Base-by-base conservation (phyloP, 2,329 filamentous ascomycete species). In the Ophiocordyceps australis region DNA sequence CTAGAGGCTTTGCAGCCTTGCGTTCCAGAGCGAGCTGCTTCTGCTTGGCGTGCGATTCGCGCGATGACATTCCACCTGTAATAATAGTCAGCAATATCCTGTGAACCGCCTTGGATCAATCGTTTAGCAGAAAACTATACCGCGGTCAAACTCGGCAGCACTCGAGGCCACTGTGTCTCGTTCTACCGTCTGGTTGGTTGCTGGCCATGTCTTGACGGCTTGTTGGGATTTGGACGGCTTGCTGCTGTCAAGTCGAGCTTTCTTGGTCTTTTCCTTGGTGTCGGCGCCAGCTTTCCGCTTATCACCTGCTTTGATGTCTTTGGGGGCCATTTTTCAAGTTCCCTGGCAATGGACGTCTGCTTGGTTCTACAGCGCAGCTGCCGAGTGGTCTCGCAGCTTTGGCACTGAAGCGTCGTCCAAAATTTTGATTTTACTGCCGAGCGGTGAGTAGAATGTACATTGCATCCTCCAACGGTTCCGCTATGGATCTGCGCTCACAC, bases 21-120 rank as follows among this genome's bases (percentile, higher is more conserved):
- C 91, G 80, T 47, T 95, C 86, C 43, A 74, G 76, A 14, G 73
- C 76, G 26, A 94, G 61, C 34, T 76, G 76, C 52, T 86, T 93
- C 55, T 98, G 89, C 52, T 93, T 93, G 25, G 74, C 73, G 49
- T 95, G 89, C 14, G 83, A 74, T 61, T 98, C 89, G 45, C 74
- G 75, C 7, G 79, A 81, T 31, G 63, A 79, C 23, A 35, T 6
- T 14, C 32, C 28, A 14, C 26, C 30, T 28, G 11, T 11, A 9
- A 5, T 14, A n/a, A 13, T n/a, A 9, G 17, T 20, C 9, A 26
- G 12, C 17, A 4, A n/a, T n/a, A n/a, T n/a, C n/a, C n/a, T n/a
- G n/a, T n/a, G n/a, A n/a, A n/a, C n/a, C n/a, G n/a, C n/a, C n/a
- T n/a, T n/a, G n/a, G n/a, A n/a, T n/a, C n/a, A n/a, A n/a, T n/a